A percentile compares a stretch with the other conserved stretches of the same genome.
Evolutionary conservation across 139 green algal species (phyloP).

Genomic region (Chlorella sp.): DNA sequence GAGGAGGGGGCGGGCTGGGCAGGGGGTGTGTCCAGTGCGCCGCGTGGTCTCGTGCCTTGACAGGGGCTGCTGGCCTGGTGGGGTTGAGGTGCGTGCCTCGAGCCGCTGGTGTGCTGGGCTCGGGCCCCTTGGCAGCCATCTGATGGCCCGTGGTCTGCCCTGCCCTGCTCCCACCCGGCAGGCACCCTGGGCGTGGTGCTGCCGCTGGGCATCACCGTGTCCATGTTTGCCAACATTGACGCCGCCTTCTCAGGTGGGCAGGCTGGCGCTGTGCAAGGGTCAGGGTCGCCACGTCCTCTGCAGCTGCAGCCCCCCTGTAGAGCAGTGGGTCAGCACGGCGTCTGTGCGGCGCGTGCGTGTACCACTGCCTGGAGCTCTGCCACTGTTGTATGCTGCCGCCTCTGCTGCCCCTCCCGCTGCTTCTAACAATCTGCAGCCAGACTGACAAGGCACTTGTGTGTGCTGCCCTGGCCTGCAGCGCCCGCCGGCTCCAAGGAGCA

Average conservation of each 20-base stretch:
- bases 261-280: too few relatives aligned
- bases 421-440: background rate
- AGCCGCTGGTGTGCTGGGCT: too few relatives aligned
- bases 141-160: background rate
- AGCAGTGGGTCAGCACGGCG: too few relatives aligned
- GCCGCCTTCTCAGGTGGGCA: slow-evolving; percentile 49
- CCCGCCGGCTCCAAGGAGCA: background rate
- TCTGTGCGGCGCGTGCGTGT: too few relatives aligned
- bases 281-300: too few relatives aligned
- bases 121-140: background rate
- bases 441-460: background rate
- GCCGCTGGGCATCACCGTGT: slow-evolving; percentile 56
- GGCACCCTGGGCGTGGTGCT: slow-evolving; percentile 61
- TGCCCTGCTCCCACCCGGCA: slow-evolving; percentile 1
- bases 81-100: too few relatives aligned
- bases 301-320: background rate
- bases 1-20: too few relatives aligned
- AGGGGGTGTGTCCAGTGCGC: too few relatives aligned
- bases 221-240: slow-evolving; percentile 73
- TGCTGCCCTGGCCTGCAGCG: background rate
- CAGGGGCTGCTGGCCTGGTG: too few relatives aligned
- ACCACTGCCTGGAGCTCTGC: too few relatives aligned
- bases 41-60: too few relatives aligned
- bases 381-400: background rate
- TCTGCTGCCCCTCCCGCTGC: background rate